Conservation (phyloP, 164 flowering plant species). For the Umbellularia californica region DNA sequence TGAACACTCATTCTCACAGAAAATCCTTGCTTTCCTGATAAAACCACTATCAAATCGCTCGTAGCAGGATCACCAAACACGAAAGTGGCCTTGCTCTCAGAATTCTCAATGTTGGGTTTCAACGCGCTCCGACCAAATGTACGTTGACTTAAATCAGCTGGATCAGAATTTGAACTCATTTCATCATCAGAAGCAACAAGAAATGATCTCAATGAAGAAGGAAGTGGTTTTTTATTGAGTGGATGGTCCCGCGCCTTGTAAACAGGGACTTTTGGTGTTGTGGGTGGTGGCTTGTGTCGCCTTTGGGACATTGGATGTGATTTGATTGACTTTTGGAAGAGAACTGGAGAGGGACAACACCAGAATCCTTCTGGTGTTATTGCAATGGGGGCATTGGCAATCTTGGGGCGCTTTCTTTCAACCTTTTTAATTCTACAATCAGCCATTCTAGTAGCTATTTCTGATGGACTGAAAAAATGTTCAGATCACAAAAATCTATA, state of each 20-base stretch:
- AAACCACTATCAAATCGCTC: constrained; percentile 70
- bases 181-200: constrained; percentile 39
- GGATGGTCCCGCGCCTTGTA: constrained; percentile 44
- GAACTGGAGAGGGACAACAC: constrained; percentile 94
- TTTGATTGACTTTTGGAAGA: constrained; percentile 70
- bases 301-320: constrained; percentile 43
- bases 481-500: neutral
- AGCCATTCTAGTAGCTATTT: constrained; percentile 38
- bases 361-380: constrained; percentile 99
- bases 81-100: constrained; percentile 70
- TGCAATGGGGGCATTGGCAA: constrained; percentile 88
- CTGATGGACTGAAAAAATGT: neutral
- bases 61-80: constrained; percentile 91
- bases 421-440: constrained; percentile 62
- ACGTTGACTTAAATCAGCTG: constrained; percentile 24
- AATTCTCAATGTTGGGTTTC: constrained; percentile 48
- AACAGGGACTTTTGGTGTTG: constrained; percentile 34
- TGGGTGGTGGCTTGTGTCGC: constrained; percentile 51
- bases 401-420: constrained; percentile 67
- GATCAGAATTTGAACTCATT: constrained; percentile 27
- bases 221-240: constrained; percentile 35
- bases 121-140: constrained; percentile 38
- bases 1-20: constrained; percentile 84
- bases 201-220: constrained; percentile 35
- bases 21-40: constrained; percentile 81